These are phyloP conservation scores for Dothistroma pini DNA, from an alignment of 2,329 filamentous ascomycete species.

Conservation along the genomic window DNA sequence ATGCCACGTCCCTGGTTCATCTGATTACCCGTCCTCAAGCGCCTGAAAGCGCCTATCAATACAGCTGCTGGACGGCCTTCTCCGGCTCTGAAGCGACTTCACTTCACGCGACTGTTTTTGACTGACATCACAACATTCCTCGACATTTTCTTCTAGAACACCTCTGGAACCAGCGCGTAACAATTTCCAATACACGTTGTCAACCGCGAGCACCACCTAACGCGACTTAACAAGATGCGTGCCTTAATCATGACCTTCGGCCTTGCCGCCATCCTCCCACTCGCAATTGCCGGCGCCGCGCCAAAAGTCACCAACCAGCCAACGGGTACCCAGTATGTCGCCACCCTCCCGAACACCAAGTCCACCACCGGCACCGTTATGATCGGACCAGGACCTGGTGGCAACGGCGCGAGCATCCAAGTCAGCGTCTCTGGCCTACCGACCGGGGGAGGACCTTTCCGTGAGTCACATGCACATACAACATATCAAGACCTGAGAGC, in stretches of 20 bases:
- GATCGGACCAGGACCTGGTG: slow-evolving; percentile 21
- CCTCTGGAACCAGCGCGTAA: neutral
- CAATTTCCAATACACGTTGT: neutral
- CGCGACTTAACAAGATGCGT: slow-evolving; percentile 2
- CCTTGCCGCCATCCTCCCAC: slow-evolving; percentile 6
- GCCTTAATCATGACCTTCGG: slow-evolving; percentile 1
- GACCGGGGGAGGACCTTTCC: slow-evolving; percentile 42
- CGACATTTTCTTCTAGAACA: neutral
- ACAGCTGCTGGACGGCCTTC: neutral
- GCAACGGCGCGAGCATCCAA: slow-evolving; percentile 40
- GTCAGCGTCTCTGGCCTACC: slow-evolving; percentile 43
- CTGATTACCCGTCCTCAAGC: neutral
- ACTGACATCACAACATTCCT: slow-evolving; percentile 10
- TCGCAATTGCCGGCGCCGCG: slow-evolving; percentile 2
- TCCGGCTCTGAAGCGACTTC: neutral
- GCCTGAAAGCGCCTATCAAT: neutral
- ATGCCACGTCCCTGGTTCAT: neutral
- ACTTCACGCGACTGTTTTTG: neutral
- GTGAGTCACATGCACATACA: slow-evolving; percentile 27
- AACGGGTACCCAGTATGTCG: slow-evolving; percentile 8
- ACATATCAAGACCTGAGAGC: neutral
- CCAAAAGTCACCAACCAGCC: slow-evolving; percentile 5
- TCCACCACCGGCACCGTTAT: slow-evolving; percentile 15
- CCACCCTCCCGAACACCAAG: slow-evolving; percentile 11
- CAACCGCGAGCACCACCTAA: neutral